These are phyloP conservation scores for Hyaloscypha bicolor DNA, from an alignment of 495 filamentous ascomycete genomes.

Conservation along the genomic window DNA sequence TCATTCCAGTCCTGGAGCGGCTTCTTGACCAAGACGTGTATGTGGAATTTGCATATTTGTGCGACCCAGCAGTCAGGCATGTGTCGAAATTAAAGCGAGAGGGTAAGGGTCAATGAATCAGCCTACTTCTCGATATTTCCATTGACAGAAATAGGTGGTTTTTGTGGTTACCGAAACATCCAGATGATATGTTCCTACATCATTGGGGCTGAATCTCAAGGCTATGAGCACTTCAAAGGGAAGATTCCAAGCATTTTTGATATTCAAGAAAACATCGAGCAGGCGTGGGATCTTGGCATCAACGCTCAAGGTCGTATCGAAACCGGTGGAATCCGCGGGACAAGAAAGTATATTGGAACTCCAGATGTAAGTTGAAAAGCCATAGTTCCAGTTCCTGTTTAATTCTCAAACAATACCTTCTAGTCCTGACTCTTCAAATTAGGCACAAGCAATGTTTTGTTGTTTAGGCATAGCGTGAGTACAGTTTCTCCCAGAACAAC, in stretches of 20 bases:
- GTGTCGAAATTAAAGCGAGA: conserved; percentile 79
- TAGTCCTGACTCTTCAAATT: conserved; percentile 1
- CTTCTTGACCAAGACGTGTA: conserved; percentile 68
- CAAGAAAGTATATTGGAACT: conserved; percentile 95
- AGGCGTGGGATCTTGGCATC: conserved; percentile 87
- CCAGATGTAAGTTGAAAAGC: conserved; percentile 64
- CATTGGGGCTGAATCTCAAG: conserved; percentile 54
- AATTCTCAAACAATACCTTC: not conserved
- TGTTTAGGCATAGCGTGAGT: conserved; percentile 67
- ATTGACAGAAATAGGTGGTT: conserved; percentile 59
- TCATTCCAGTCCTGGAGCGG: conserved; percentile 74
- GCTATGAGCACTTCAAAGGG: conserved; percentile 59
- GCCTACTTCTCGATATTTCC: not conserved
- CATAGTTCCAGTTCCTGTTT: not conserved
- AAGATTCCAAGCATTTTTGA: conserved; percentile 77
- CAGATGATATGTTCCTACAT: conserved; percentile 91
- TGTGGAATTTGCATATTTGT: conserved; percentile 74
- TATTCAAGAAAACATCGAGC: conserved; percentile 87
- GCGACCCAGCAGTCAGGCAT: conserved; percentile 74
- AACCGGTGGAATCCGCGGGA: conserved; percentile 85
- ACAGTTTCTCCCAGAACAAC: not conserved
- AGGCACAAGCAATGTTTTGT: conserved; percentile 82
- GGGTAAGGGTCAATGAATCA: conserved; percentile 38
- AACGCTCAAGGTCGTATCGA: conserved; percentile 72
- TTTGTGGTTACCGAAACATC: conserved; percentile 98